Conservation (phyloP, 2,329 filamentous ascomycete species). For the Botrytis medusae region DNA sequence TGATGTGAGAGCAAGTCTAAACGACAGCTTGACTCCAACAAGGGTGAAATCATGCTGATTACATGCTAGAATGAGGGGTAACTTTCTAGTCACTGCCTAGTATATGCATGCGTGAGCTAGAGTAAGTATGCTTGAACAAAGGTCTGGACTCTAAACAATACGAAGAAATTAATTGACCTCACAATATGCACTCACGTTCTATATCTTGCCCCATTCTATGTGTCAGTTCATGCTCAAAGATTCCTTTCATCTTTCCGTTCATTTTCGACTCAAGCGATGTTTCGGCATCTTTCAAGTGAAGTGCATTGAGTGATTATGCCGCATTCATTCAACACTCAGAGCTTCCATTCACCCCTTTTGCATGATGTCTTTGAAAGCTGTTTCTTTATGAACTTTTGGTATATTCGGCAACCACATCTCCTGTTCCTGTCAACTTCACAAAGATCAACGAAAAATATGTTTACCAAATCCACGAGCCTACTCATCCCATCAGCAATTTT, state of each 20-base stretch:
- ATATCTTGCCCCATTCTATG: not conserved
- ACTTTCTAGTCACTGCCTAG: too few species aligned
- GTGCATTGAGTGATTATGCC: accelerated
- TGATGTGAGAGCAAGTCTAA: too few species aligned
- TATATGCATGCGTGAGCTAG: too few species aligned
- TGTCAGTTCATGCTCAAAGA: not conserved
- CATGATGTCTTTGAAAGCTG: not conserved
- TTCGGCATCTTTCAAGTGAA: accelerated
- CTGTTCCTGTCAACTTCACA: not conserved
- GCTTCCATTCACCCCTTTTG: not conserved
- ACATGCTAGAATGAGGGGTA: too few species aligned
- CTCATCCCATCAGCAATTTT: not conserved
- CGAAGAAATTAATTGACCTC: not conserved
- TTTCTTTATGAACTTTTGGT: not conserved
- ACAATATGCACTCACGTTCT: not conserved
- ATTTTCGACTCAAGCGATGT: not conserved
- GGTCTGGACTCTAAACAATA: not conserved
- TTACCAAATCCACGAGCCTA: not conserved
- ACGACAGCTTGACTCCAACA: too few species aligned
- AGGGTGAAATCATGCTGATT: too few species aligned
- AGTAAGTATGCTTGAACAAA: not conserved
- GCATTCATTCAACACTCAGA: not conserved
- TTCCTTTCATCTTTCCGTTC: not conserved
- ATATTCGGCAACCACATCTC: not conserved
- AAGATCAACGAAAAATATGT: not conserved